A percentile compares a stretch with the other conserved stretches of the same genome.
phyloP scores from a whole-genome alignment of 2,329 filamentous ascomycete genomes.

The Colletotrichum salicis region DNA sequence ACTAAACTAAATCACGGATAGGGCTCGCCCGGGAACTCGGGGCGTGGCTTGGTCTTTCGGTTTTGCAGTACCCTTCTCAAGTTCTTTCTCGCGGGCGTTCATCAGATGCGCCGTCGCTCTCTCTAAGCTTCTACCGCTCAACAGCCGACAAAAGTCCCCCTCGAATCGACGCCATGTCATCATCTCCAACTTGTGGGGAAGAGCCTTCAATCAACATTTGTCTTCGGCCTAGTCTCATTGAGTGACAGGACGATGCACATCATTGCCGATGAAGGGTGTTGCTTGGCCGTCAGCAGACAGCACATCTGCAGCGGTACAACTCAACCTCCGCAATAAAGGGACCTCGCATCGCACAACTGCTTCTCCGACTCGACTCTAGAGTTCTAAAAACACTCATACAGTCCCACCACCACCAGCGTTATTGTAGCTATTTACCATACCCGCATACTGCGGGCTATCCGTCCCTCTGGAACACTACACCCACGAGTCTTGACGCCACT shows the following conservation, averaged over 20 bases:
- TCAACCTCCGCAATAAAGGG: neutral
- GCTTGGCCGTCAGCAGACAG: slow-evolving; percentile 15
- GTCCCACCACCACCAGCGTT: neutral
- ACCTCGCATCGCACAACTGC: neutral
- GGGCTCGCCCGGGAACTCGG: slow-evolving; percentile 5
- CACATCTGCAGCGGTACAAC: slow-evolving; percentile 1
- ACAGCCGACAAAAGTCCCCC: slow-evolving; percentile 24
- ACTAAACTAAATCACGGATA: slow-evolving; percentile 17
- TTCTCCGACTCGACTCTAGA: neutral
- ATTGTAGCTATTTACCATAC: neutral
- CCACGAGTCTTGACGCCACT: neutral
- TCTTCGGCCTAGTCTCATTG: neutral
- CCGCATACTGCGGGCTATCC: neutral
- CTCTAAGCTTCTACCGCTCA: slow-evolving; percentile 23
- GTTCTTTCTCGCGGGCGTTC: slow-evolving; percentile 9
- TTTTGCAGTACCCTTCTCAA: neutral
- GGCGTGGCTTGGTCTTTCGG: slow-evolving; percentile 1
- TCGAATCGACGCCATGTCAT: neutral
- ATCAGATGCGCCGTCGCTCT: neutral
- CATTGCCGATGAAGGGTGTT: neutral
- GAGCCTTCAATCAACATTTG: neutral
- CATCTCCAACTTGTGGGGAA: neutral
- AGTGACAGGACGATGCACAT: neutral
- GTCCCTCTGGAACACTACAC: neutral
- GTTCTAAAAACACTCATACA: slow-evolving; percentile 1